Conservation (phyloP, 148 eudicot species). For the Rheum nobile region DNA sequence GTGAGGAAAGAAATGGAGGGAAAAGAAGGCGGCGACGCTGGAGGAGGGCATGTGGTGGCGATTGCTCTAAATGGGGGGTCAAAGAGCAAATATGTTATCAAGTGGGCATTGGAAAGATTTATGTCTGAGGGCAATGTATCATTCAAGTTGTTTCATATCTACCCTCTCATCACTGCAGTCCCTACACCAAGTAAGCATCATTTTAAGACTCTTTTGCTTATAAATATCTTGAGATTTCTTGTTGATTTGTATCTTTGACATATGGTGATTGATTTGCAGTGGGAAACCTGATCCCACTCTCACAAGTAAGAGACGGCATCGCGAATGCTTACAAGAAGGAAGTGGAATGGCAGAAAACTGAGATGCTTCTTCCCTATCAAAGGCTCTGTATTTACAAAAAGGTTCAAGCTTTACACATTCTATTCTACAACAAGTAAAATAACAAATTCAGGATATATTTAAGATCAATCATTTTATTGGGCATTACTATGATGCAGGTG, state of each 20-base stretch:
- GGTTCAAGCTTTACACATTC: conserved; percentile 17
- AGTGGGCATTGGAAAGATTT: conserved; percentile 75
- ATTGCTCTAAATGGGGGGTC: conserved; percentile 62
- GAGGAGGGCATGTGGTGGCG: conserved; percentile 28
- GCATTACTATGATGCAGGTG: conserved; percentile 30
- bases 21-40: conserved; percentile 14
- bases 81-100: conserved; percentile 46
- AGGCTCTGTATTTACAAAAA: conserved; percentile 29
- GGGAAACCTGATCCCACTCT: conserved; percentile 65
- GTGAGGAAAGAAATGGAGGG: conserved; percentile 21
- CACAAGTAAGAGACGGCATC: conserved; percentile 69
- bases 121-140: conserved; percentile 37
- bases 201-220: not conserved
- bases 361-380: conserved; percentile 58
- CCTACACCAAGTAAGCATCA: conserved; percentile 79
- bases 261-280: conserved; percentile 24
- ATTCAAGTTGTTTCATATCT: conserved; percentile 68
- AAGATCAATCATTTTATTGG: not conserved
- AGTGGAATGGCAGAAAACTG: conserved; percentile 58
- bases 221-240: not conserved
- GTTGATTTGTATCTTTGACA: not conserved
- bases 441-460: not conserved
- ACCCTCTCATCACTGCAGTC: conserved; percentile 48
- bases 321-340: conserved; percentile 62
- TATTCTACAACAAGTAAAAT: not conserved